Conservation (phyloP, 2,329 filamentous ascomycete genomes). For the Lachnellula hyalina region DNA sequence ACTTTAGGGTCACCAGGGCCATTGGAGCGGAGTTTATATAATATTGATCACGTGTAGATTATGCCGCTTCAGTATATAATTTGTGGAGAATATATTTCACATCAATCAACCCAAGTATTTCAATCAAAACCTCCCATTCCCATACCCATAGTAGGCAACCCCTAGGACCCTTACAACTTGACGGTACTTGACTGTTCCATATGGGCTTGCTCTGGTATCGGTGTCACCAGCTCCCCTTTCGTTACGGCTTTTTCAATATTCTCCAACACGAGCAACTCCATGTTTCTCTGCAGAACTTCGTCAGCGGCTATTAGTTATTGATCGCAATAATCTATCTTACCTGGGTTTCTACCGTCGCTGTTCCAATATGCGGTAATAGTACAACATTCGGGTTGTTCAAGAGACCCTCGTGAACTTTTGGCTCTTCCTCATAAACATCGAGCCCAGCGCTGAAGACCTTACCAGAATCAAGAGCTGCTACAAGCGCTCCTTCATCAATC, state of each 20-base stretch:
- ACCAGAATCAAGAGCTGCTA: conserved; percentile 62
- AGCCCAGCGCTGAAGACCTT: conserved; percentile 66
- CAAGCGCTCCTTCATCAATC: conserved; percentile 73
- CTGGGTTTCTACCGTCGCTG: conserved; percentile 60
- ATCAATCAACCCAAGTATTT: too few species aligned
- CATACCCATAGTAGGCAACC: too few species aligned
- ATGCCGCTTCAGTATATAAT: too few species aligned
- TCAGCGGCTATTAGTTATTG: conserved; percentile 2
- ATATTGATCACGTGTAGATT: too few species aligned
- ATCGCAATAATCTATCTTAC: conserved; percentile 11
- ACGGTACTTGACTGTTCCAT: background rate
- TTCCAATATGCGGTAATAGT: conserved; percentile 79
- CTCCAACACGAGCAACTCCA: conserved; percentile 71
- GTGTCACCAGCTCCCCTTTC: conserved; percentile 55
- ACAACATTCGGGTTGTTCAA: conserved; percentile 66
- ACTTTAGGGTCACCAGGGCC: too few species aligned
- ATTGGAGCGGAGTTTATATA: too few species aligned
- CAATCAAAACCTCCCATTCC: too few species aligned
- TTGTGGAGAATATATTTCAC: too few species aligned
- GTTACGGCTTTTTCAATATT: conserved; percentile 61
- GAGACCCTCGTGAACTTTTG: conserved; percentile 65
- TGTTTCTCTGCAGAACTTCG: conserved; percentile 39
- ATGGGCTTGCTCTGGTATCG: conserved; percentile 60
- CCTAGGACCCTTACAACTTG: too few species aligned
- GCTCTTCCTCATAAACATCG: conserved; percentile 79